A percentile compares a stretch with the other conserved stretches of the same genome.
phyloP scores from a whole-genome alignment of 768 basidiomycete genomes.

The Boletus tylopilopsis region DNA sequence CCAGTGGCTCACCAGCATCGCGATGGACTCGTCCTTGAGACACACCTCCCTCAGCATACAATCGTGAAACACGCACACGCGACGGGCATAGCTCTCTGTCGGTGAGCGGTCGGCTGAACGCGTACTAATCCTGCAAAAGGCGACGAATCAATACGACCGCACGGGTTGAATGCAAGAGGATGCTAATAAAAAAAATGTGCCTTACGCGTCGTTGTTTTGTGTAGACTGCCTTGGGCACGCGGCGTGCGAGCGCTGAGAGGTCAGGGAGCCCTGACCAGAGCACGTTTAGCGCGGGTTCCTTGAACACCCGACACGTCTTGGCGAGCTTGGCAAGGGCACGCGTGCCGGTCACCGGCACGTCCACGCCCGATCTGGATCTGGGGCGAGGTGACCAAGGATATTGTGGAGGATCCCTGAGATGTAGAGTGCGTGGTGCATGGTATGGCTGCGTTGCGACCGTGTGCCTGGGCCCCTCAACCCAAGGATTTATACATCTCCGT shows the following conservation, averaged over 20 bases:
- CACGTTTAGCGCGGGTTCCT: constrained; percentile 10
- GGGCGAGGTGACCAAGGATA: constrained; percentile 1
- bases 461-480: no score
- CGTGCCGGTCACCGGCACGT: background rate
- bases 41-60: background rate
- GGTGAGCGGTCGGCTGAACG: constrained; percentile 2
- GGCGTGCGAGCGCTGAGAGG: background rate
- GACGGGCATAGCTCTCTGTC: background rate
- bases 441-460: no score
- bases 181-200: no score
- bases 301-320: constrained; percentile 2
- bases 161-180: no score
- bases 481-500: background rate
- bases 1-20: background rate
- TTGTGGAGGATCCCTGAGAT: constrained; percentile 2
- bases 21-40: background rate
- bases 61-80: constrained; percentile 5
- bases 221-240: background rate
- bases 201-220: background rate
- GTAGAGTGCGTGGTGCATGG: background rate
- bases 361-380: background rate
- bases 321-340: constrained; percentile 2
- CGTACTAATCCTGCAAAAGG: background rate
- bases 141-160: background rate
- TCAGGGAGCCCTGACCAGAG: constrained; percentile 6